These are phyloP conservation scores for Pterocarpus santalinus DNA, from an alignment of 306 rosid genomes.

Conservation along the genomic window DNA sequence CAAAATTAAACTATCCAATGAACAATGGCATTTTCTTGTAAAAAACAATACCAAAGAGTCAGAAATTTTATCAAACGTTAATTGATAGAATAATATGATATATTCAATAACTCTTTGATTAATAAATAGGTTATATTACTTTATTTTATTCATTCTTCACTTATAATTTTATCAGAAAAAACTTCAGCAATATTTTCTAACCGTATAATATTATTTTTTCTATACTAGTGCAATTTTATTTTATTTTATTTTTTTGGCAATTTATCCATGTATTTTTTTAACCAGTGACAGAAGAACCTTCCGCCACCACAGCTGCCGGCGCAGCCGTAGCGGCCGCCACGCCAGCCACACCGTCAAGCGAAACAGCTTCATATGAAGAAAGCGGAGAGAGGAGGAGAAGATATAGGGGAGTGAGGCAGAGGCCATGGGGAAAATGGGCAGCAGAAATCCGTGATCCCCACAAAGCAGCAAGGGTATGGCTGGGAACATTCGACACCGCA, in stretches of 20 bases:
- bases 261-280: not conserved
- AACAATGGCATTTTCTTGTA: not conserved
- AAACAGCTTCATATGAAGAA: constrained; percentile 54
- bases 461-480: constrained; percentile 98
- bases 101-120: too few relatives aligned
- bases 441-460: constrained; percentile 98
- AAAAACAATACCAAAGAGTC: too few relatives aligned
- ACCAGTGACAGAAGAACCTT: constrained; percentile 55
- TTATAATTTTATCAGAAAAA: too few relatives aligned
- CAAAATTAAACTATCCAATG: not conserved
- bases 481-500: constrained; percentile 95
- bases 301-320: constrained; percentile 7
- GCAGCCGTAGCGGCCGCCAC: not conserved
- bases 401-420: constrained; percentile 93
- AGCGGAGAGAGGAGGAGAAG: constrained; percentile 66
- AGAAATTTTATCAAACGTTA: too few relatives aligned
- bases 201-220: not conserved
- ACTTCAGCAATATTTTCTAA: too few relatives aligned
- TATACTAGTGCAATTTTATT: not conserved
- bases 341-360: constrained; percentile 37
- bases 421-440: constrained; percentile 99
- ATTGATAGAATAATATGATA: too few relatives aligned
- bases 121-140: too few relatives aligned
- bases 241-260: not conserved
- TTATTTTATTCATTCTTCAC: too few relatives aligned